Conservation (phyloP, 225 moss, liverwort and hornwort species). For the Pseudisothecium myosuroides region DNA sequence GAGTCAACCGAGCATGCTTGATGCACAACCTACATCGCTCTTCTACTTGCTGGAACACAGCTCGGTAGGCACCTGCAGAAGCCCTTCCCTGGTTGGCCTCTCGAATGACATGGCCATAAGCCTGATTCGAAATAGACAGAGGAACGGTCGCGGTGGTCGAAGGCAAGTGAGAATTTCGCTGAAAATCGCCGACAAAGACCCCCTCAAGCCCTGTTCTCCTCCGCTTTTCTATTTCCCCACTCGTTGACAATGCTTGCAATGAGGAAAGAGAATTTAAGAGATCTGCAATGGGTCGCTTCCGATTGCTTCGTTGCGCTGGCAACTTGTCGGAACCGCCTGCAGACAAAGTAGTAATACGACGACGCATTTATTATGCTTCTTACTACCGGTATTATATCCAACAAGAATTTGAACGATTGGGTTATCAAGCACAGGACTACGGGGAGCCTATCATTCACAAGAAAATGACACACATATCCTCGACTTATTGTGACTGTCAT, state of each 20-base stretch:
- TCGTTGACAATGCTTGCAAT: slow-evolving; percentile 37
- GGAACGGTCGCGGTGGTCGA: slow-evolving; percentile 15
- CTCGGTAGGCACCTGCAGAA: slow-evolving; percentile 76
- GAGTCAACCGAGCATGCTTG: slow-evolving; percentile 73
- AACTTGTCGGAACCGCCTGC: slow-evolving; percentile 37
- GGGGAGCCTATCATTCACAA: not conserved
- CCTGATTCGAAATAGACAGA: slow-evolving; percentile 44
- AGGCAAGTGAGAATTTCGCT: slow-evolving; percentile 24
- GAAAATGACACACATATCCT: not conserved
- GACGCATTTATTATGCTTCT: not conserved
- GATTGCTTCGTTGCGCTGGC: slow-evolving; percentile 28
- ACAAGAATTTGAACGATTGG: not conserved
- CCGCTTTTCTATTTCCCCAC: slow-evolving; percentile 37
- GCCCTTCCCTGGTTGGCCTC: slow-evolving; percentile 89
- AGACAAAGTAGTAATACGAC: not conserved
- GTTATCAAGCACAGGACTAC: not conserved
- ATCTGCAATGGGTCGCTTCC: slow-evolving; percentile 60
- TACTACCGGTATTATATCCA: not conserved
- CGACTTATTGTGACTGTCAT: not conserved
- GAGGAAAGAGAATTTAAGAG: slow-evolving; percentile 64
- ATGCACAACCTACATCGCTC: slow-evolving; percentile 93
- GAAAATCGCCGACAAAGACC: slow-evolving; percentile 32
- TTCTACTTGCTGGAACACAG: slow-evolving; percentile 83
- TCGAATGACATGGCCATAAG: slow-evolving; percentile 54
- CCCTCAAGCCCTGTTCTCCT: slow-evolving; percentile 52